phyloP scores from a whole-genome alignment of 768 basidiomycete genomes.

The Hebeloma cylindrosporum region DNA sequence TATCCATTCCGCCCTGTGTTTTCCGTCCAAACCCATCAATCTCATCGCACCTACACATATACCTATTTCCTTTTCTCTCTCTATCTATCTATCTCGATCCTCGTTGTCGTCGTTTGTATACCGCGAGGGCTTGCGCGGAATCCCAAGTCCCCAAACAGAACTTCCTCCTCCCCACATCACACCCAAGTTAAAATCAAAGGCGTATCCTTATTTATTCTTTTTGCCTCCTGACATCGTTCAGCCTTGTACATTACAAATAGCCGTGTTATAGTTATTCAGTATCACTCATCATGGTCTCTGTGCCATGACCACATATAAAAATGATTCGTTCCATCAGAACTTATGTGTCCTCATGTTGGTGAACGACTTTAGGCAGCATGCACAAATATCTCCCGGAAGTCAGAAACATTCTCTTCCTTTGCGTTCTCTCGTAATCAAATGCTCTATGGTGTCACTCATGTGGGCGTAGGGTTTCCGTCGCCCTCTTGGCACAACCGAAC shows the following conservation, averaged over 20 bases:
- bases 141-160: slow-evolving; percentile 32
- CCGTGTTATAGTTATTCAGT: slow-evolving; percentile 20
- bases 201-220: slow-evolving; percentile 11
- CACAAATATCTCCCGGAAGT: too few relatives aligned
- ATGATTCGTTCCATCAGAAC: too few relatives aligned
- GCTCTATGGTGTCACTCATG: too few relatives aligned
- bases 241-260: slow-evolving; percentile 16
- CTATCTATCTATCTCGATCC: slow-evolving; percentile 7
- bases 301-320: too few relatives aligned
- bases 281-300: not conserved
- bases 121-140: slow-evolving; percentile 39
- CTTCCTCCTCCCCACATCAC: too few relatives aligned
- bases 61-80: slow-evolving; percentile 10
- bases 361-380: too few relatives aligned
- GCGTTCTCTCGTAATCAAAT: too few relatives aligned
- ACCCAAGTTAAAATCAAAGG: slow-evolving; percentile 20
- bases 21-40: not conserved
- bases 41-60: slow-evolving; percentile 17
- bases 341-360: too few relatives aligned
- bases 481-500: too few relatives aligned
- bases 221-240: slow-evolving; percentile 1
- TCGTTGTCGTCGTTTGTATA: slow-evolving; percentile 15
- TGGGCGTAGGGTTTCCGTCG: too few relatives aligned
- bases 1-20: slow-evolving; percentile 3
- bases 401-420: too few relatives aligned